These are phyloP conservation scores for Chloris gayana DNA, from an alignment of 176 grass and related monocot species.

Conservation along the genomic window DNA sequence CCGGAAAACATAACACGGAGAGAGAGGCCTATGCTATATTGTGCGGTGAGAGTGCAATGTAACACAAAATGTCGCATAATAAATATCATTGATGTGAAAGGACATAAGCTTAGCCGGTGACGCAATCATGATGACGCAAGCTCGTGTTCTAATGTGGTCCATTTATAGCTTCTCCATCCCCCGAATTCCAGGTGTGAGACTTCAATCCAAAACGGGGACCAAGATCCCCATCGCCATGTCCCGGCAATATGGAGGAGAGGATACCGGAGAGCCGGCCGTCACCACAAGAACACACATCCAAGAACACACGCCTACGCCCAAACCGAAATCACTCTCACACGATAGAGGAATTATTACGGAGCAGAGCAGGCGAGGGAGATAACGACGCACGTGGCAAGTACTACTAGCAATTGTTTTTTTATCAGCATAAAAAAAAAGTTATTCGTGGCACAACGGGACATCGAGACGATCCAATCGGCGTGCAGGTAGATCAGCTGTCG, in stretches of 20 bases:
- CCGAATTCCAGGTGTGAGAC: not conserved
- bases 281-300: not conserved
- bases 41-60: too few species aligned
- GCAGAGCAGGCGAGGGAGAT: not conserved
- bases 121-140: not conserved
- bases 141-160: not conserved
- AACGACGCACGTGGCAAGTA: not conserved
- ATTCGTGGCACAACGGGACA: not conserved
- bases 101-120: not conserved
- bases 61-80: not conserved
- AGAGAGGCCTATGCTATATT: not conserved
- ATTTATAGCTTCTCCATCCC: not conserved
- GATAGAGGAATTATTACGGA: not conserved
- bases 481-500: not conserved
- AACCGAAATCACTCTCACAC: not conserved
- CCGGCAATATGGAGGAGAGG: not conserved
- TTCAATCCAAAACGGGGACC: not conserved
- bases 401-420: not conserved
- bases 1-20: too few species aligned
- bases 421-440: too few species aligned
- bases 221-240: not conserved
- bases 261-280: not conserved
- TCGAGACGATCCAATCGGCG: not conserved
- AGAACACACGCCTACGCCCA: not conserved
- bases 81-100: conserved; percentile 18